These are phyloP conservation scores for Saccharum officinarum DNA, from an alignment of 176 grass and related monocot species.

Conservation along the genomic window DNA sequence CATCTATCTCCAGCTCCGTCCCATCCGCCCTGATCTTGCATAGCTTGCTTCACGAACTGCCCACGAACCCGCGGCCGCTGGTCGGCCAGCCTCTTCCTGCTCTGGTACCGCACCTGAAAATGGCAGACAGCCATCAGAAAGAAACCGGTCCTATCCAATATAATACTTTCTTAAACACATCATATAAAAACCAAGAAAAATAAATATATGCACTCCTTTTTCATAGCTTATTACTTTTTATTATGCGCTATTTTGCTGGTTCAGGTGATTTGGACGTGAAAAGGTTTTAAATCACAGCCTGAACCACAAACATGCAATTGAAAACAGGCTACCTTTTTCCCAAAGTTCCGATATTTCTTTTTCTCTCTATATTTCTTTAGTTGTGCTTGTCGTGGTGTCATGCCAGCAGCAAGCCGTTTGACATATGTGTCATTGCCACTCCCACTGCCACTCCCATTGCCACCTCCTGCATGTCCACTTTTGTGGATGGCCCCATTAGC, in stretches of 20 bases:
- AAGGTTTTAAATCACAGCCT: neutral
- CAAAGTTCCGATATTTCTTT: conserved; percentile 76
- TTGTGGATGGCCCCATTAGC: conserved; percentile 44
- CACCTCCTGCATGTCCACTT: conserved; percentile 29
- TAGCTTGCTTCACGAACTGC: conserved; percentile 66
- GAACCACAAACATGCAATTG: neutral
- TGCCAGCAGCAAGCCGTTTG: conserved; percentile 14
- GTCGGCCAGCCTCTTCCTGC: conserved; percentile 74
- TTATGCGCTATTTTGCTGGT: neutral
- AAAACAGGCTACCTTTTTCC: conserved; percentile 84
- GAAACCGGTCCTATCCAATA: conserved; percentile 15
- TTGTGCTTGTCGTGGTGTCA: neutral
- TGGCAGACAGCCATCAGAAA: conserved; percentile 44
- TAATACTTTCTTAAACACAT: neutral
- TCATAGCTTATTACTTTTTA: neutral
- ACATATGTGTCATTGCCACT: conserved; percentile 51
- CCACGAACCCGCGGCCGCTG: conserved; percentile 76
- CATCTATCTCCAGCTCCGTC: conserved; percentile 55
- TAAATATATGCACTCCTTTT: neutral
- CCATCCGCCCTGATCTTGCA: conserved; percentile 30
- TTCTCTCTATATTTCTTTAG: conserved; percentile 75
- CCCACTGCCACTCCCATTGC: conserved; percentile 52
- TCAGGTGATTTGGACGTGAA: neutral
- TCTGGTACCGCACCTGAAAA: conserved; percentile 83
- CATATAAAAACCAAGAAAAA: neutral